Percentiles rank a stretch among this genome's conserved stretches.
Evolutionary conservation across 1,284 basidiomycete genomes (phyloP).

Genomic region (Tausonia pullulans): DNA sequence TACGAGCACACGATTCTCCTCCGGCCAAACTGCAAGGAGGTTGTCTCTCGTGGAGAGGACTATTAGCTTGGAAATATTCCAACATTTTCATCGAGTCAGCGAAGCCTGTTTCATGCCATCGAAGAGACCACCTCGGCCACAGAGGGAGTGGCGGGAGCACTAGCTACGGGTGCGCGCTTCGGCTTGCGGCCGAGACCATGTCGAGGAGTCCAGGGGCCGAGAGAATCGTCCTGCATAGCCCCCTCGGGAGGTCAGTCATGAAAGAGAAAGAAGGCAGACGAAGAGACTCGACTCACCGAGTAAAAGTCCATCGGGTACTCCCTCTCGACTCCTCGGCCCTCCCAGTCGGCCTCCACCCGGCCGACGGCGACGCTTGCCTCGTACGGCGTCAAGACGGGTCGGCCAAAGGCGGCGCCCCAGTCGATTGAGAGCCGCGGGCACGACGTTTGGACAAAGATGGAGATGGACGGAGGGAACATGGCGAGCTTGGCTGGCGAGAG

Average conservation of each 20-base stretch:
- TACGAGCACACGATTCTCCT: conserved; percentile 91
- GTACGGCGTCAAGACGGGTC: conserved; percentile 84
- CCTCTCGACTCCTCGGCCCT: conserved; percentile 45
- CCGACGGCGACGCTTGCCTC: conserved; percentile 84
- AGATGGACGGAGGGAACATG: conserved; percentile 61
- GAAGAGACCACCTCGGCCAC: no score
- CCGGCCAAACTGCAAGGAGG: conserved; percentile 84
- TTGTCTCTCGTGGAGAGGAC: conserved; percentile 88
- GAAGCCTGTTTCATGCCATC: no score
- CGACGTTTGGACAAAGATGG: conserved; percentile 87
- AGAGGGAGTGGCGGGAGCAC: not conserved
- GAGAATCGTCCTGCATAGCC: conserved; percentile 22
- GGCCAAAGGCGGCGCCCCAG: conserved; percentile 92
- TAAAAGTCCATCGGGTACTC: conserved; percentile 97
- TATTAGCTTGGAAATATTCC: conserved; percentile 42
- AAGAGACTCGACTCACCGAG: conserved; percentile 49
- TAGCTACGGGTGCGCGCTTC: not conserved
- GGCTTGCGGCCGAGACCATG: conserved; percentile 22
- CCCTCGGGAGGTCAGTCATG: not conserved
- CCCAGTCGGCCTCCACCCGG: conserved; percentile 40
- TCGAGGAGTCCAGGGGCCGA: conserved; percentile 36
- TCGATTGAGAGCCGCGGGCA: conserved; percentile 94
- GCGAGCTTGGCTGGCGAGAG: conserved; percentile 86
- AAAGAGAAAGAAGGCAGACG: not conserved
- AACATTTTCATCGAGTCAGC: no score